phyloP scores from a whole-genome alignment of 2,329 filamentous ascomycete genomes.

The Fusarium penzigii region DNA sequence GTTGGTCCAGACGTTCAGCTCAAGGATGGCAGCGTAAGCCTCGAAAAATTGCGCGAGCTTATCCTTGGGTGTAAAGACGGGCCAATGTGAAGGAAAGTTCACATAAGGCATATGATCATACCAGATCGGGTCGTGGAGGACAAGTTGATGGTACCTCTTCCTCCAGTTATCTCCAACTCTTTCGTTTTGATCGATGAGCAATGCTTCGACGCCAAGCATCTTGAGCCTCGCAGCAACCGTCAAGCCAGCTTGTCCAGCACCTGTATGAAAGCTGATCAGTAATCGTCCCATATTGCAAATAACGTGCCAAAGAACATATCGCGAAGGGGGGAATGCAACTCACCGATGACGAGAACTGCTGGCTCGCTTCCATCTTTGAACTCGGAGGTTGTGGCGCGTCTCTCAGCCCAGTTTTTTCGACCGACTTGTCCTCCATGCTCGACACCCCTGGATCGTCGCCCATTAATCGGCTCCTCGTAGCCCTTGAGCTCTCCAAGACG shows the following conservation, averaged over 20 bases:
- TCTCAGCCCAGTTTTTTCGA: slow-evolving; percentile 29
- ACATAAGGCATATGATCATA: slow-evolving; percentile 26
- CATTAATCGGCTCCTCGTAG: slow-evolving; percentile 8
- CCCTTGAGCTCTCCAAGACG: slow-evolving; percentile 27
- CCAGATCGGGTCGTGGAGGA: slow-evolving; percentile 19
- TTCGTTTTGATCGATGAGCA: slow-evolving; percentile 47
- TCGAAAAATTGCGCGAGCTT: slow-evolving; percentile 52
- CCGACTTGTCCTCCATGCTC: slow-evolving; percentile 29
- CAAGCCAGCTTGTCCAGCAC: slow-evolving; percentile 10
- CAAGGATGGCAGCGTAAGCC: slow-evolving; percentile 48
- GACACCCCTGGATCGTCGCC: slow-evolving; percentile 19
- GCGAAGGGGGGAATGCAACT: too few species aligned
- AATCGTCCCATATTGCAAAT: neutral
- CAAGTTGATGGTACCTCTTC: slow-evolving; percentile 42
- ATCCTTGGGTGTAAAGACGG: slow-evolving; percentile 42
- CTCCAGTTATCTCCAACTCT: slow-evolving; percentile 52
- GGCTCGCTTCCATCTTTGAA: slow-evolving; percentile 36
- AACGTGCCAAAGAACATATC: neutral
- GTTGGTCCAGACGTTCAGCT: slow-evolving; percentile 47
- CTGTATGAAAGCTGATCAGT: too few species aligned
- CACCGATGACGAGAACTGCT: slow-evolving; percentile 32
- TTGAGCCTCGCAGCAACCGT: slow-evolving; percentile 20
- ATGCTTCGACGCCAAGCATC: slow-evolving; percentile 28
- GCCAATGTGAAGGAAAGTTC: slow-evolving; percentile 26
- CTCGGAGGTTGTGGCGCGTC: slow-evolving; percentile 23